Evolutionary conservation across 257 asterid species (phyloP).

Genomic region (Nyctanthes arbortristis): DNA sequence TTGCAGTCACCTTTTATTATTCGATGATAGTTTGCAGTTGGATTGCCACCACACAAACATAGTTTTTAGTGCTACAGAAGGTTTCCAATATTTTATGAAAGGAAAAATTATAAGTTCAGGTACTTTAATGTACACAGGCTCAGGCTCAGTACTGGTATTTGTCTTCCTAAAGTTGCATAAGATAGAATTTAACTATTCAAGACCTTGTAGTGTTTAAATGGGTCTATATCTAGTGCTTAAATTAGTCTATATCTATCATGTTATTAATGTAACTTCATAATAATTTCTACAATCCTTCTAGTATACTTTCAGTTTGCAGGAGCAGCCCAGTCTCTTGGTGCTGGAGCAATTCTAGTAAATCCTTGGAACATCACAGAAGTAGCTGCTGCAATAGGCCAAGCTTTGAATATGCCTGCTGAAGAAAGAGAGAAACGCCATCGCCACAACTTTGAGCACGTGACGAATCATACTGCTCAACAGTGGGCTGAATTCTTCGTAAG

Average conservation of each 20-base stretch:
- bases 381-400: slow-evolving; percentile 57
- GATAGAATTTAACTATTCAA: slow-evolving; percentile 7
- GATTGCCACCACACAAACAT: slow-evolving; percentile 7
- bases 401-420: slow-evolving; percentile 78
- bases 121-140: slow-evolving; percentile 12
- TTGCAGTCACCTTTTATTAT: slow-evolving; percentile 7
- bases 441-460: slow-evolving; percentile 83
- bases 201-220: slow-evolving; percentile 1
- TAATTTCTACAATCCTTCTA: slow-evolving; percentile 16
- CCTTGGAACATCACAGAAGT: slow-evolving; percentile 99
- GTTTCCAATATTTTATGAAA: background rate
- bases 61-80: slow-evolving; percentile 13
- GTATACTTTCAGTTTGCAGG: slow-evolving; percentile 79
- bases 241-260: slow-evolving; percentile 2
- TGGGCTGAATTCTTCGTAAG: slow-evolving; percentile 98
- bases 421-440: slow-evolving; percentile 94
- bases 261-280: slow-evolving; percentile 5
- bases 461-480: slow-evolving; percentile 95
- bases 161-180: slow-evolving; percentile 15
- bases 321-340: slow-evolving; percentile 98
- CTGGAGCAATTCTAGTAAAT: slow-evolving; percentile 96
- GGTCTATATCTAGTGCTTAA: background rate
- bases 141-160: slow-evolving; percentile 9
- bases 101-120: background rate
- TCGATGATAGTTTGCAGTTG: background rate